phyloP scores from a whole-genome alignment of 768 basidiomycete genomes.

The Lentinula detonsa region DNA sequence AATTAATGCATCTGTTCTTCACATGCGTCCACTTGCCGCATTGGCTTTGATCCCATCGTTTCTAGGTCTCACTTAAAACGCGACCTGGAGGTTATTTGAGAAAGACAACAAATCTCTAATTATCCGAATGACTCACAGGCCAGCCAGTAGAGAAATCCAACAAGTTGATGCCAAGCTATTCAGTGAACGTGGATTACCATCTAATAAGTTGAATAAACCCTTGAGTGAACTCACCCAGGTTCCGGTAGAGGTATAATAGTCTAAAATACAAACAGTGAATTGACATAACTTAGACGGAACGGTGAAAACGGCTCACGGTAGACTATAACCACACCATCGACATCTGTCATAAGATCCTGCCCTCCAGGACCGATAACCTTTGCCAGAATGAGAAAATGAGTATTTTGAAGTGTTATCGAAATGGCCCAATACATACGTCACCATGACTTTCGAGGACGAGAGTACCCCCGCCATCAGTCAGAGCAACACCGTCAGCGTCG shows the following conservation, averaged over 20 bases:
- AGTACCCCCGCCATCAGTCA: constrained; percentile 46
- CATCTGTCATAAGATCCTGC: constrained; percentile 41
- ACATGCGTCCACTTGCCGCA: no score
- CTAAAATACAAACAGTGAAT: constrained; percentile 16
- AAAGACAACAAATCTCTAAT: background rate
- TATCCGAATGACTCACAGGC: constrained; percentile 25
- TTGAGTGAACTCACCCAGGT: constrained; percentile 27
- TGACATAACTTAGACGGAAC: background rate
- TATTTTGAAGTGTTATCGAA: background rate
- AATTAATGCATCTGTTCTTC: no score
- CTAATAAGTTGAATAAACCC: background rate
- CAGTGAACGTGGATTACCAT: background rate
- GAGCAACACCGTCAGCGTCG: constrained; percentile 37
- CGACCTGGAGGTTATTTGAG: background rate
- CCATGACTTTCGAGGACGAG: constrained; percentile 41
- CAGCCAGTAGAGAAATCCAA: constrained; percentile 45
- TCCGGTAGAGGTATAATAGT: constrained; percentile 45
- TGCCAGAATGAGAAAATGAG: background rate
- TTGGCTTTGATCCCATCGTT: no score
- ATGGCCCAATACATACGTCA: constrained; percentile 10
- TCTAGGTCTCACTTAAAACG: background rate
- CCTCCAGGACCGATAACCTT: constrained; percentile 52
- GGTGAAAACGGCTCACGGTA: constrained; percentile 33
- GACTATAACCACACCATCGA: constrained; percentile 39
- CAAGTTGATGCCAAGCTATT: constrained; percentile 39